Conservation (phyloP, 805 yeast species). For the Candida peoriensis region DNA sequence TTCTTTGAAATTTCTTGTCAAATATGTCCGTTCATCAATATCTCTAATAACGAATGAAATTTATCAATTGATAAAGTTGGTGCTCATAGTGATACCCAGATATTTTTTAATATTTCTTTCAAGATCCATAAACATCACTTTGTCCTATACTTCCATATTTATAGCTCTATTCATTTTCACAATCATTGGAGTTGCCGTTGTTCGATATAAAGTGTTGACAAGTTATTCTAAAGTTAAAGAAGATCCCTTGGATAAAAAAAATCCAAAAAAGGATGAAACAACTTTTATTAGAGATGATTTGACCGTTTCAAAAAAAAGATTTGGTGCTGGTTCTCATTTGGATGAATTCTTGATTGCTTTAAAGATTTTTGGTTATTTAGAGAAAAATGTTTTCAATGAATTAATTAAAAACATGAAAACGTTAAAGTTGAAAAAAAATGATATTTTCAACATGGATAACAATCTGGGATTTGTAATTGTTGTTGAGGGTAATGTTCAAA, state of each 20-base stretch:
- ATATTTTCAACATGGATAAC: slow-evolving; percentile 67
- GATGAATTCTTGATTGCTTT: slow-evolving; percentile 90
- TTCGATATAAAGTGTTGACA: slow-evolving; percentile 61
- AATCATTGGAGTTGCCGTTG: slow-evolving; percentile 21
- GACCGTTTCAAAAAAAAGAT: slow-evolving; percentile 36
- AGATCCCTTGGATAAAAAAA: slow-evolving; percentile 4
- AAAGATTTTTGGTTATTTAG: slow-evolving; percentile 90
- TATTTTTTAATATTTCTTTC: slow-evolving; percentile 28
- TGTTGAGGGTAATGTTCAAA: slow-evolving; percentile 85
- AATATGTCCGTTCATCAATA: neutral
- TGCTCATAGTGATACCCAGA: slow-evolving; percentile 25
- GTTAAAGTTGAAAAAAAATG: slow-evolving; percentile 72
- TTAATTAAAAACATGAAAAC: slow-evolving; percentile 90
- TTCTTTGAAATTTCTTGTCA: too few relatives aligned
- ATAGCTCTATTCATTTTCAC: slow-evolving; percentile 13
- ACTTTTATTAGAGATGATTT: slow-evolving; percentile 28
- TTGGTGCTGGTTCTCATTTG: slow-evolving; percentile 58
- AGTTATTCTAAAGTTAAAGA: slow-evolving; percentile 44
- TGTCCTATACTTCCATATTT: slow-evolving; percentile 45
- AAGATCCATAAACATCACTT: slow-evolving; percentile 37
- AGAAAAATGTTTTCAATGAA: slow-evolving; percentile 86
- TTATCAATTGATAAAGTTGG: slow-evolving; percentile 3
- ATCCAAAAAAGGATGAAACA: slow-evolving; percentile 1
- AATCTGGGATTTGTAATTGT: slow-evolving; percentile 85
- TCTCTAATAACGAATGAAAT: neutral